Evolutionary conservation across 768 basidiomycete genomes (phyloP), one percentile per base, ranked within the genome.

Genomic region (Megacollybia marginata): DNA sequence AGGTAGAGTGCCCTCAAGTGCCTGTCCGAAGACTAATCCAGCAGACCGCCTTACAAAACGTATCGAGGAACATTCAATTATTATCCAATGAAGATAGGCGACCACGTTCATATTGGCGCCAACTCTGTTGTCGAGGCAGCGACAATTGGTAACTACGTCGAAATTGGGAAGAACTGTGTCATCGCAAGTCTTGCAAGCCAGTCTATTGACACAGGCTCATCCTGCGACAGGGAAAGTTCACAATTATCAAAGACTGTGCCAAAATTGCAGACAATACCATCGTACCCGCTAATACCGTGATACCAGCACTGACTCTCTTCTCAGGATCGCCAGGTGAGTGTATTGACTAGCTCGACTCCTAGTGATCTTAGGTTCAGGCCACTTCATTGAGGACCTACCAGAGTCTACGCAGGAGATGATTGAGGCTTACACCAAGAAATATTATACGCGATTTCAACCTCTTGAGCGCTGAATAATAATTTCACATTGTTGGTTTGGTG

Each of bases 41-140:
- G 19, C 34, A 88, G 88, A 54, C 90, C 88, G 9, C 91, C 88
- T 3, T 89, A 91, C 65, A 91, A 92, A 66, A 92, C 89, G 0
- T 92, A 92, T 63, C 81, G 89, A 47, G 88, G 88, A 53, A 84
- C 87, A 54, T 91, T 92, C 74, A 96, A 97, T 61, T 97, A 94
- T 68, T 97, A 98, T 60, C 95, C 95, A 5, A 92, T 97, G 85
- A 92, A 94, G 63, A 83, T 99, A 9, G 91, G 92, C 2, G 94
- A 98, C 67, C 83, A 91, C 61, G 96, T 98, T 19, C 86, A 95
- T 54, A 90, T 99, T 42, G 95, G 94, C 13, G 80, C 87, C n/a
- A 79, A 80, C 55, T 80, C 79, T 40, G 82, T 98, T 48, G 78
- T 99, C 18, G 96, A 99, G 68, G 96, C 96, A 1, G 93, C 94